A percentile compares a stretch with the other conserved stretches of the same genome.
Evolutionary conservation across 257 asterid species (phyloP).

Genomic region (Leptodermis oblonga): DNA sequence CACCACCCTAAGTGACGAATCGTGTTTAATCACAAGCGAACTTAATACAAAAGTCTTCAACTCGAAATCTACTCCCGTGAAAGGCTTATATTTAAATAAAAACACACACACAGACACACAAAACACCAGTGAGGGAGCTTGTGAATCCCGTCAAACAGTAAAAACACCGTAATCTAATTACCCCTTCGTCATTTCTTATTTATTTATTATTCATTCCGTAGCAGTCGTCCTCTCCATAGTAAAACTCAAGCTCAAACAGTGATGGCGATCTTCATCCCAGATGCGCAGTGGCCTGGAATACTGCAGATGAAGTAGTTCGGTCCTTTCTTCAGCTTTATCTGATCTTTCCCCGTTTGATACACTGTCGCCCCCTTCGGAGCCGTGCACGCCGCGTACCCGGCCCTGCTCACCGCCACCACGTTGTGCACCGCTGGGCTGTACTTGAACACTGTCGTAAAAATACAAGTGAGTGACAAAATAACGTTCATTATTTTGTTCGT

Average conservation of each 20-base stretch:
- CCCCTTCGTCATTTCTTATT: background rate
- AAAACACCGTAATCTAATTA: no score
- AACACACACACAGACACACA: no score
- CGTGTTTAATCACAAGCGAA: no score
- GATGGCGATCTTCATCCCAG: conserved; percentile 64
- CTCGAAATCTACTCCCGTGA: no score
- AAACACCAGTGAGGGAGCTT: no score
- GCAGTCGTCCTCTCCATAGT: no score
- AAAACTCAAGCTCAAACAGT: conserved; percentile 16
- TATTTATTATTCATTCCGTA: background rate
- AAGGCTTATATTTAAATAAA: no score
- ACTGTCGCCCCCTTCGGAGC: conserved; percentile 23
- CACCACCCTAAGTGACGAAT: no score
- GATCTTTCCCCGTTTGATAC: conserved; percentile 41
- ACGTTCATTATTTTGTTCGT: no score
- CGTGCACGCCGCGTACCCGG: conserved; percentile 20
- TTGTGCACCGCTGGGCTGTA: conserved; percentile 24
- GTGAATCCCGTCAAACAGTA: no score
- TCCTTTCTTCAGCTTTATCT: conserved; percentile 47
- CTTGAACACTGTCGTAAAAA: conserved; percentile 28
- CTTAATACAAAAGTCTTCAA: no score
- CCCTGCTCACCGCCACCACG: conserved; percentile 31
- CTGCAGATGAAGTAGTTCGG: conserved; percentile 60
- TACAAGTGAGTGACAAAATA: no score
- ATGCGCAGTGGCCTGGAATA: conserved; percentile 40